These are phyloP conservation scores for Sarcomyxa edulis DNA, from an alignment of 768 basidiomycete genomes.

Conservation along the genomic window DNA sequence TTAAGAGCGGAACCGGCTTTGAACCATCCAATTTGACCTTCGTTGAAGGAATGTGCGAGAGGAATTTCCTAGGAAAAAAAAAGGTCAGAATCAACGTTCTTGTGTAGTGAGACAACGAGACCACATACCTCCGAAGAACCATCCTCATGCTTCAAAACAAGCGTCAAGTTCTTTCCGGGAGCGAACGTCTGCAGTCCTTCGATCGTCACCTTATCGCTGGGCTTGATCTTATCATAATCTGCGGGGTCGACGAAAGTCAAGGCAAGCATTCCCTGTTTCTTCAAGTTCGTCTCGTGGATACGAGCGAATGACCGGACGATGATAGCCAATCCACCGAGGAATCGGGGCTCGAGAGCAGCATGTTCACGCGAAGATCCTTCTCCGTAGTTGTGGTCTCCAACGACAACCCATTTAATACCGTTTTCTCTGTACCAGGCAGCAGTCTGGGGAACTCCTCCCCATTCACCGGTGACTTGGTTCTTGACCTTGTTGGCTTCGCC, in stretches of 20 bases:
- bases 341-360: constrained; percentile 93
- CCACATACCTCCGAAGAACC: constrained; percentile 60
- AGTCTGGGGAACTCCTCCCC: constrained; percentile 77
- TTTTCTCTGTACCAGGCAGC: constrained; percentile 86
- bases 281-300: constrained; percentile 97
- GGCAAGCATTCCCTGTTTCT: constrained; percentile 99
- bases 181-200: constrained; percentile 84
- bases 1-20: constrained; percentile 95
- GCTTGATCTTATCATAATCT: constrained; percentile 91
- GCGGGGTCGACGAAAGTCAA: constrained; percentile 88
- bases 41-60: constrained; percentile 93
- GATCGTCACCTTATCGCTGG: constrained; percentile 86
- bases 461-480: constrained; percentile 87
- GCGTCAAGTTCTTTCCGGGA: constrained; percentile 87
- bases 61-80: constrained; percentile 45
- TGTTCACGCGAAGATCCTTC: constrained; percentile 98
- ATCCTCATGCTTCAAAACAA: constrained; percentile 78
- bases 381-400: constrained; percentile 95
- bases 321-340: constrained; percentile 92
- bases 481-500: constrained; percentile 94
- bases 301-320: constrained; percentile 96
- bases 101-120: no score
- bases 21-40: constrained; percentile 98
- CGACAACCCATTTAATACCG: constrained; percentile 94
- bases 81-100: constrained; percentile 15